Conservation (phyloP, 805 yeast genomes). For the Wickerhamiella occidentalis region DNA sequence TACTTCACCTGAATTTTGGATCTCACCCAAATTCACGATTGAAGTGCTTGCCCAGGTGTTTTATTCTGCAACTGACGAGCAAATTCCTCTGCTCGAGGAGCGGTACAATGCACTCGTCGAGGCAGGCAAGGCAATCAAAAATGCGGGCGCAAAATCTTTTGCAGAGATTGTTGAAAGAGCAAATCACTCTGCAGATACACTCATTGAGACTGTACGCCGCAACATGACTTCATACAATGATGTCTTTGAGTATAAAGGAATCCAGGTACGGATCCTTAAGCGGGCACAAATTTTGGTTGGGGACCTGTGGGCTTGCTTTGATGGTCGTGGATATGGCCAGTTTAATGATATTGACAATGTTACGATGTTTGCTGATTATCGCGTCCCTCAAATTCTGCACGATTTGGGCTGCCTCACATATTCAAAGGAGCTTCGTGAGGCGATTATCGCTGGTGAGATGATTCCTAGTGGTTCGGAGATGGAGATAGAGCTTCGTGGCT, state of each 20-base stretch:
- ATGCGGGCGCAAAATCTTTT: constrained; percentile 17
- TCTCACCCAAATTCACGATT: constrained; percentile 19
- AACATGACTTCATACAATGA: constrained; percentile 30
- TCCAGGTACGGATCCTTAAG: constrained; percentile 27
- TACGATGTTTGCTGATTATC: constrained; percentile 38
- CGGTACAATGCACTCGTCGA: constrained; percentile 28
- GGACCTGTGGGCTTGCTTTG: constrained; percentile 36
- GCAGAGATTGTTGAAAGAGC: constrained; percentile 22
- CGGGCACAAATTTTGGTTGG: constrained; percentile 35
- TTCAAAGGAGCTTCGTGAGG: constrained; percentile 21
- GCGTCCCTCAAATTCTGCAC: constrained; percentile 35
- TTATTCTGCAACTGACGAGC: constrained; percentile 25
- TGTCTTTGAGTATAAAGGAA: constrained; percentile 23
- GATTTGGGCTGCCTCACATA: constrained; percentile 30
- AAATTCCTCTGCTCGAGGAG: constrained; percentile 29
- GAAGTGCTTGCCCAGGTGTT: constrained; percentile 25
- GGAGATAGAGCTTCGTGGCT: constrained; percentile 34
- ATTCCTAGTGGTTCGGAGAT: constrained; percentile 26
- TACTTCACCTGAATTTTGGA: constrained; percentile 31
- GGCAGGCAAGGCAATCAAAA: constrained; percentile 27
- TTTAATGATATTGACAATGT: constrained; percentile 31
- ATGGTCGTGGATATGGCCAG: constrained; percentile 28
- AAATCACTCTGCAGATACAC: constrained; percentile 25
- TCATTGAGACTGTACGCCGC: constrained; percentile 25
- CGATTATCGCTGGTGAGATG: constrained; percentile 18